These are phyloP conservation scores for Datura wrightii DNA, from an alignment of 257 asterid species.

Conservation along the genomic window DNA sequence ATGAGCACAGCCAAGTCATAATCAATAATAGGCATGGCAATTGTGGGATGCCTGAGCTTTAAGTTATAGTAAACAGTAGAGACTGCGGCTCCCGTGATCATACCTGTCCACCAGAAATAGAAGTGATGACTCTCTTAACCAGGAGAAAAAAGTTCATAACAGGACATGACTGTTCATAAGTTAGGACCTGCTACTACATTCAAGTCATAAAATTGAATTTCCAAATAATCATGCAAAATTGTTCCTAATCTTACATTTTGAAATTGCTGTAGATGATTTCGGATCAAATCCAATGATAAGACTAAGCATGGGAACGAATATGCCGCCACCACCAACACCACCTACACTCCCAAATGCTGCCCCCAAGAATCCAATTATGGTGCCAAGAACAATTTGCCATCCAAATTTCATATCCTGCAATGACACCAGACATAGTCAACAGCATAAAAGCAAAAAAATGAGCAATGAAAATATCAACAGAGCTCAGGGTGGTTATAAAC, in stretches of 20 bases:
- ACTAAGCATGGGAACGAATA: conserved; percentile 94
- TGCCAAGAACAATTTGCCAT: conserved; percentile 76
- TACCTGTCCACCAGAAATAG: conserved; percentile 59
- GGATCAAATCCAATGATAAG: conserved; percentile 88
- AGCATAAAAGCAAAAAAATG: not conserved
- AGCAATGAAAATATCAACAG: not conserved
- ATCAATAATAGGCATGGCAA: conserved; percentile 92
- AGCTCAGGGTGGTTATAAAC: not conserved
- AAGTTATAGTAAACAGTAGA: conserved; percentile 94
- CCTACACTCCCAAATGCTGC: conserved; percentile 99
- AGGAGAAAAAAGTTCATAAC: not conserved
- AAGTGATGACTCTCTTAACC: not conserved
- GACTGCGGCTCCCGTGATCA: conserved; percentile 97
- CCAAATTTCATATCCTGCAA: conserved; percentile 78
- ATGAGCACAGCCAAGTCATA: conserved; percentile 95
- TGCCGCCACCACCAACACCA: conserved; percentile 99
- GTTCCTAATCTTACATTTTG: conserved; percentile 71
- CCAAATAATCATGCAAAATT: not conserved
- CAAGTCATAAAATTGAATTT: conserved; percentile 1
- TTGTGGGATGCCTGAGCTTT: conserved; percentile 87
- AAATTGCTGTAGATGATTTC: conserved; percentile 92
- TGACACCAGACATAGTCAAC: conserved; percentile 6
- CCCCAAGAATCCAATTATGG: conserved; percentile 88
- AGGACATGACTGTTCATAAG: not conserved
- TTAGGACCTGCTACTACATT: not conserved